Evolutionary conservation across 768 basidiomycete species (phyloP).

Genomic region (Phlebiopsis gigantea): DNA sequence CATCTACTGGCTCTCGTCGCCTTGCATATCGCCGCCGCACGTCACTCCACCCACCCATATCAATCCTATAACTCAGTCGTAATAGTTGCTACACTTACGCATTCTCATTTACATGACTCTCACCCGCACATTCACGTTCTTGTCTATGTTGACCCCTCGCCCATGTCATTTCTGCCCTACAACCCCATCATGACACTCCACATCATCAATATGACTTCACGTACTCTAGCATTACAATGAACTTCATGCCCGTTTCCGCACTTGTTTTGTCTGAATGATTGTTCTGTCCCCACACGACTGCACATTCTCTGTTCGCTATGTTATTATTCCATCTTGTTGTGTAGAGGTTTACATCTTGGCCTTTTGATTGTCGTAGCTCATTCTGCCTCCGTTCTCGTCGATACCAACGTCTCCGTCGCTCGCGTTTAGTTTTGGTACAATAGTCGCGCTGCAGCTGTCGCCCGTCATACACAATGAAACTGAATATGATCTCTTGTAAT

Average conservation of each 20-base stretch:
- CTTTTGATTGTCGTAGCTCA: not conserved
- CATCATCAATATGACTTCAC: constrained; percentile 4
- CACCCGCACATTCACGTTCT: not conserved
- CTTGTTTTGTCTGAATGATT: not conserved
- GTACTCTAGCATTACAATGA: not conserved
- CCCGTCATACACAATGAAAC: not conserved
- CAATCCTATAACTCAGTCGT: constrained; percentile 3
- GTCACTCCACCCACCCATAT: constrained; percentile 3
- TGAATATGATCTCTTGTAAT: not conserved
- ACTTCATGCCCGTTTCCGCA: not conserved
- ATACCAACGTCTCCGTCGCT: constrained; percentile 7
- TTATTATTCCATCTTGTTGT: constrained; percentile 4
- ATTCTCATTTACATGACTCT: not conserved
- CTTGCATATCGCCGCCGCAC: not conserved
- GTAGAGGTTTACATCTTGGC: not conserved
- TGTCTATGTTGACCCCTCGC: not conserved
- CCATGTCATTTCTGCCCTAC: not conserved
- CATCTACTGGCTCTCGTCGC: not conserved
- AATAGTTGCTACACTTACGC: not conserved
- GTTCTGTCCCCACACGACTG: not conserved
- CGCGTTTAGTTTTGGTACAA: constrained; percentile 3
- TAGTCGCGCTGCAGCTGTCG: not conserved
- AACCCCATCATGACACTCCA: constrained; percentile 5
- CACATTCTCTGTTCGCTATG: constrained; percentile 3
- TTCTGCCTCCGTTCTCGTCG: not conserved